Evolutionary conservation across 192 early-diverging fungal genomes (phyloP), one percentile per base, ranked within the genome.

Genomic region (Coemansia sp.): DNA sequence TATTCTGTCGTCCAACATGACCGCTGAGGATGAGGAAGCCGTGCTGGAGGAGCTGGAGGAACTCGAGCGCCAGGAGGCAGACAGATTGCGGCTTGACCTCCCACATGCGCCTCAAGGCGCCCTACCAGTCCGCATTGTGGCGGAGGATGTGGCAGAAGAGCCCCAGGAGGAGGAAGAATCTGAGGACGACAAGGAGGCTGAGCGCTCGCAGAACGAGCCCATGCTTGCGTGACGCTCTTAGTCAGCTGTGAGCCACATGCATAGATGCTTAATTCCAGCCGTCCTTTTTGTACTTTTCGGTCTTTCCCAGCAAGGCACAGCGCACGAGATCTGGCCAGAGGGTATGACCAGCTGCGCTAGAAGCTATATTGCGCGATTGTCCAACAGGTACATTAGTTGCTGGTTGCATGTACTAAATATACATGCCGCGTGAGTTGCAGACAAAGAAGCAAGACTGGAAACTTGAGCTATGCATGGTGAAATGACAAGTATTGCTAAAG

Each of bases 21-120:
- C 93, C 14, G 77, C 77, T 3, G 91, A 94, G 22, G 96, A 96
- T 68, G 94, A 96, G 54, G 94, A 94, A 40, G 93, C 92, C 6
- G 92, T 96, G 37, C 75, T 91, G 74, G 70, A 71, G 20, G 93
- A 98, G 80, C 80, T 98, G 32, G 94, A 93, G 38, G 76, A 76
- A 76, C 77, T 94, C 19, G 76, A 86, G 62, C 76, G 67, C 25
- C 70, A 77, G 49, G 76, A 78, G 39, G 53, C 64, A 3, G 76
- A 74, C 36, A 67, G 60, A 27, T 24, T 72, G 45, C 41, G 37
- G 25, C 68, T 83, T 5, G 39, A 39, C 9, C 36, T 83, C 38
- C 81, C 75, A 20, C 69, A 60, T 15, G 81, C 63, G 14, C 75
- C 81, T 6, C 24, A 39, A n/a, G 58, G 67, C 31, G 54, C 36